Base-by-base conservation (phyloP, 768 basidiomycete genomes). In the Gloeophyllum trabeum region DNA sequence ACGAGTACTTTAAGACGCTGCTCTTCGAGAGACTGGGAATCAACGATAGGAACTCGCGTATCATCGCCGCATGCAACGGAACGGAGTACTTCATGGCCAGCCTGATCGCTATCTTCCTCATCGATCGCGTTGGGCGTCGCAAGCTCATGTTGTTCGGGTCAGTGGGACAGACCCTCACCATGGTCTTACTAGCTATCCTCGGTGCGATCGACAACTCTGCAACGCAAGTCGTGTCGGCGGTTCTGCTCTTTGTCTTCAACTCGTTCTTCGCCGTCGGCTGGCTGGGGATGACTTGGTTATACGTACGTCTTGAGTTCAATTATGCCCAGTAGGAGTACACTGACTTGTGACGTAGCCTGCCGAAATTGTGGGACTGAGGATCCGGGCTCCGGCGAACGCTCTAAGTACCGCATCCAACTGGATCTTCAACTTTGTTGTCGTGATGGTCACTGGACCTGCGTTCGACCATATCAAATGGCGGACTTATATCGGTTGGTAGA, bases 11-110 rank as follows among this genome's bases (percentile, higher is more conserved):
- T 20, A 21, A 64, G 71, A 76, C 75, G 0, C 46, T 76, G 5
- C 56, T 76, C 5, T 76, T 76, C 45, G 72, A 76, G 51, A 64
- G 70, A 14, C 64, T 81, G n/a, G 77, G 76, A 16, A 64, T 80
- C 18, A 65, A 64, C 21, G 70, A 76, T 46, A 65, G 69, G 24
- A 73, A 75, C 37, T 75, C 76, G 1, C 69, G 76, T 34, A 71
- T 81, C 40, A 71, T 79, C 44, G 71, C 76, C 14, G 76, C 80
- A 37, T 76, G 74, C 42, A 82, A 81, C 48, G 77, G 76, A 48
- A 79, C 82, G 34, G 79, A 84, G 63, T 79, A 81, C 49, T 76
- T 78, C 49, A 66, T 81, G 43, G 79, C 80, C 42, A 85, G 82
- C 24, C 67, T 84, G 23, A 60, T 82, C 45, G 81, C 81, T 14